Conservation (phyloP, 768 basidiomycete genomes). For the Lactarius hengduanensis region DNA sequence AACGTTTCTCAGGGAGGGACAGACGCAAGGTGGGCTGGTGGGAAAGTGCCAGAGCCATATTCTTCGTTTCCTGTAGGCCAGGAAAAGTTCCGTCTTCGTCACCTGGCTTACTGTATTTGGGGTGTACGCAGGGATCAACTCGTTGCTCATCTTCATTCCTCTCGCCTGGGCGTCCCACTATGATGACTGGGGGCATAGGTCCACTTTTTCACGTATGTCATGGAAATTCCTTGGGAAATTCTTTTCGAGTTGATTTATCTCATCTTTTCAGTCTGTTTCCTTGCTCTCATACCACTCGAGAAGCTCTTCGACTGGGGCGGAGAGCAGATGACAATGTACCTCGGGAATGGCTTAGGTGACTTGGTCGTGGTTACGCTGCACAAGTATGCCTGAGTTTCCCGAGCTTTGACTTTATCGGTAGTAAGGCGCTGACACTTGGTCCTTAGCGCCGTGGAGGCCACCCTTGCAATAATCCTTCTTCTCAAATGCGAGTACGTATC, state of each 20-base stretch:
- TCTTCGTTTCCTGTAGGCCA: constrained; percentile 24
- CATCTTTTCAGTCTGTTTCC: constrained; percentile 51
- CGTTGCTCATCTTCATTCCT: constrained; percentile 31
- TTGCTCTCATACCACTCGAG: constrained; percentile 65
- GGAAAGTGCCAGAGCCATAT: constrained; percentile 17
- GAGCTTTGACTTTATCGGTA: no score
- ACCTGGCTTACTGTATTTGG: not conserved
- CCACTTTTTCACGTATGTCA: constrained; percentile 31
- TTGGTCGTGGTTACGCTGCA: constrained; percentile 62
- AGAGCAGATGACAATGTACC: constrained; percentile 55
- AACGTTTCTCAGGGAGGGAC: constrained; percentile 21
- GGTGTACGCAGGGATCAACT: constrained; percentile 28
- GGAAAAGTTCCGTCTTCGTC: not conserved
- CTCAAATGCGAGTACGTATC: constrained; percentile 64
- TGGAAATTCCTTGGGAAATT: not conserved
- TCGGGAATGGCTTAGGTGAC: constrained; percentile 59
- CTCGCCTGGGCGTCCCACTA: constrained; percentile 35
- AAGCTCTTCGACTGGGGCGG: constrained; percentile 64
- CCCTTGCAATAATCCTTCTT: constrained; percentile 65
- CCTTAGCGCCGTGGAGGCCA: constrained; percentile 64
- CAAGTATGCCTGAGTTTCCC: constrained; percentile 47
- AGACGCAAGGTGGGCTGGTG: constrained; percentile 19
- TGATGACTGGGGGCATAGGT: constrained; percentile 19
- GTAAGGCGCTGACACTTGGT: constrained; percentile 1
- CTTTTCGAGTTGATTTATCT: not conserved